Base-by-base conservation (phyloP, 2,329 filamentous ascomycete genomes). In the Colletotrichum neosansevieriae region DNA sequence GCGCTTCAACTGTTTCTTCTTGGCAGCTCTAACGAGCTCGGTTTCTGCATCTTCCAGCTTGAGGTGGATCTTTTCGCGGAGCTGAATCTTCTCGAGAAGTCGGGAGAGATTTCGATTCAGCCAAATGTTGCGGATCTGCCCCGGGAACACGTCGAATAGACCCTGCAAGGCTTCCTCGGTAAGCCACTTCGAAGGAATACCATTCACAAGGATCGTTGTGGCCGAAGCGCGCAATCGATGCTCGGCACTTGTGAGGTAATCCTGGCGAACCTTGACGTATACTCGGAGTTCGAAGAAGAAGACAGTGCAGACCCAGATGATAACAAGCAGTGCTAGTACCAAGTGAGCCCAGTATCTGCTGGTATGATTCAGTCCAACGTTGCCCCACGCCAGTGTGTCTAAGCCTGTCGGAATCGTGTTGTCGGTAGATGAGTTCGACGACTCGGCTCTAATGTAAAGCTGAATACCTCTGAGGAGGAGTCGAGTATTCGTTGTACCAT, bases 61-160 rank as follows among this genome's bases (percentile, higher is more conserved):
- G 47, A 85, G 78, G 53, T 95, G 94, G 13, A 97, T 82, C 9
- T 86, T 81, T 69, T 94, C 89, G 50, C 96, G 88, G 71, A 89
- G 82, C 56, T 92, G 87, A 51, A 98, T 92, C 77, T 98, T 98
- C 70, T 94, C 91, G 53, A 93, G 86, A 11, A 99, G 86, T 9
- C 91, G 86, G 49, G 94, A 93, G 72, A 94, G 91, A 76, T 99
- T 93, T 70, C 95, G 89, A 68, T 98, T 99, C 74, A 99, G 90
- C 94, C 95, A 99, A 53, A 99, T 92, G 73, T 98, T 98, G 68
- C 93, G 89, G 75, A 99, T 91, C 34, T 96, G 96, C 19, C 96
- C 96, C 0, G 96, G 96, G 73, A 98, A 98, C 1, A 98, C 94
- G 77, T 99, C 96, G 75, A 97, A 99, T 0, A 99, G 84, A 0